These are phyloP conservation scores for Moelleriella libera DNA, from an alignment of 2,329 filamentous ascomycete species.

Conservation along the genomic window DNA sequence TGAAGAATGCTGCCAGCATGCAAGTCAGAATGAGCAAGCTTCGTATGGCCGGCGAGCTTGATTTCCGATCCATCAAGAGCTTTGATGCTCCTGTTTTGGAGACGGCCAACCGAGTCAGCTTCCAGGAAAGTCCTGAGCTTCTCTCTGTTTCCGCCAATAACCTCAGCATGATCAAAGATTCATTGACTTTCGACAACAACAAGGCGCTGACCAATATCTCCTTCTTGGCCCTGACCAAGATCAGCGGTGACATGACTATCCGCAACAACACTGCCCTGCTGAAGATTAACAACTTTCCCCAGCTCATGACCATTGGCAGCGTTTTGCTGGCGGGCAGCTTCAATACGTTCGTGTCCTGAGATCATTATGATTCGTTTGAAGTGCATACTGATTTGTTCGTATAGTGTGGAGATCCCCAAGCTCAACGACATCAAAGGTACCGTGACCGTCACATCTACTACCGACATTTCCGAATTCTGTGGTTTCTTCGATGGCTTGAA, in stretches of 20 bases:
- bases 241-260: constrained; percentile 71
- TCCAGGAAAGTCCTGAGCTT: constrained; percentile 65
- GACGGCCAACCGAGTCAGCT: constrained; percentile 57
- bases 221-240: constrained; percentile 50
- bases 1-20: constrained; percentile 65
- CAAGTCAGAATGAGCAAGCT: constrained; percentile 66
- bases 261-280: constrained; percentile 75
- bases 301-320: constrained; percentile 62
- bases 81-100: constrained; percentile 61
- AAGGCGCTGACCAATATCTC: constrained; percentile 56
- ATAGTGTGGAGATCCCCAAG: constrained; percentile 54
- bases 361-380: not conserved
- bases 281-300: constrained; percentile 51
- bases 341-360: constrained; percentile 47
- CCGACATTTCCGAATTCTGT: constrained; percentile 42
- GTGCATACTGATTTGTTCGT: not conserved
- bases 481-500: constrained; percentile 31
- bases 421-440: constrained; percentile 57
- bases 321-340: constrained; percentile 80
- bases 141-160: constrained; percentile 47
- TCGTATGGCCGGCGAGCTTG: constrained; percentile 33
- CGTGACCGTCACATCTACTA: constrained; percentile 55
- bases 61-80: constrained; percentile 60
- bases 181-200: constrained; percentile 50
- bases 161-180: constrained; percentile 43